Base-by-base conservation (phyloP, 345 rosid species). In the Cardamine chenopodiifolia region DNA sequence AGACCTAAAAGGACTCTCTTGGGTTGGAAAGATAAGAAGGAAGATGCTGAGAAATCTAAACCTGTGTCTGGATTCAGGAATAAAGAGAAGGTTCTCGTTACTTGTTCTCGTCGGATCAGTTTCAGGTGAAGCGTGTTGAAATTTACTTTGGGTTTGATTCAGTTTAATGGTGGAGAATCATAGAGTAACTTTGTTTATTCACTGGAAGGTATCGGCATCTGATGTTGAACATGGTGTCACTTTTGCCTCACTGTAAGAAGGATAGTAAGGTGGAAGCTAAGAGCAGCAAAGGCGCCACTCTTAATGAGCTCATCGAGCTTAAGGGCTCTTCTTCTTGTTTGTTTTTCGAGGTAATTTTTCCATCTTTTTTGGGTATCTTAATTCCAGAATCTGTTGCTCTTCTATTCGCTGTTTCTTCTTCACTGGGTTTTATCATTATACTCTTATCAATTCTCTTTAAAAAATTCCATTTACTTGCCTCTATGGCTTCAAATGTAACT, bases 171-270 rank as follows among this genome's bases (percentile, higher is more conserved):
- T 34, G 40, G 45, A 14, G 19, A 58, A 42, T 67, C 9, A 53
- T 66, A 0, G 34, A 50, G 49, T 56, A 18, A 34, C 15, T 47
- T 0, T n/a, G 75, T 48, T 14, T 18, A 14, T 12, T n/a, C n/a
- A 8, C 39, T 15, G 25, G 14, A 75, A 95, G 98, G 92, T 95
- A 86, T 69, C 89, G 97, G 80, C 98, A 92, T 81, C 72, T 95
- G 94, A 92, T 95, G 98, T 63, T 95, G 86, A 92, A 95, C 82
- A 71, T 95, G 75, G 93, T 95, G 39, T 90, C 98, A 9, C 89
- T 95, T 68, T 58, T 95, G 68, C 96, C 99, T 48, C 99, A 92
- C 44, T 89, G 97, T 79, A 95, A 95, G 92, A 90, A 92, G 80
- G 96, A 95, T 77, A 95, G 82, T 76, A 95, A 95, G 75, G 94